A percentile compares a stretch with the other conserved stretches of the same genome.
Conservation (phyloP, 1,139 yeast genomes). For the Suhomyces chickasaworum region DNA sequence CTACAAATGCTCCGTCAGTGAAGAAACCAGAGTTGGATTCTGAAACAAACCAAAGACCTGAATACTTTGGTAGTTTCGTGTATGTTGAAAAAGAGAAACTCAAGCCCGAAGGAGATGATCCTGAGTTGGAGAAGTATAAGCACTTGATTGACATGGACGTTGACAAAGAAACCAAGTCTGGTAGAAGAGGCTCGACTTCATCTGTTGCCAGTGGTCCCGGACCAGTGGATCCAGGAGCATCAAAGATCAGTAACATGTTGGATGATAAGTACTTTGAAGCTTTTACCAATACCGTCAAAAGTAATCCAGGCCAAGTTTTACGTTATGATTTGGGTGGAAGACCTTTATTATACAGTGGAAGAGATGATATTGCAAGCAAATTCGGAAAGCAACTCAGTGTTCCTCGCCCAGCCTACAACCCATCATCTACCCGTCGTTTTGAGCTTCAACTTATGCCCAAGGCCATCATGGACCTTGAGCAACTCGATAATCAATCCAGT, state of each 20-base stretch:
- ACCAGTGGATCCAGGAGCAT: constrained; percentile 37
- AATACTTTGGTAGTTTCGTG: constrained; percentile 63
- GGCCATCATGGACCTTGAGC: constrained; percentile 80
- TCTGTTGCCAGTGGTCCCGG: constrained; percentile 24
- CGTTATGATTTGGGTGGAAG: constrained; percentile 76
- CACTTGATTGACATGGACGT: constrained; percentile 51
- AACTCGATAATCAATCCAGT: constrained; percentile 32
- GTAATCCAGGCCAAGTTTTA: constrained; percentile 83
- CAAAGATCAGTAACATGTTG: constrained; percentile 53
- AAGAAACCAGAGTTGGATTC: constrained; percentile 3
- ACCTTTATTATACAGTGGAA: constrained; percentile 73
- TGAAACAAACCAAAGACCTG: constrained; percentile 34
- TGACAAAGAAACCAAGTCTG: constrained; percentile 13
- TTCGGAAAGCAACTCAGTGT: constrained; percentile 30
- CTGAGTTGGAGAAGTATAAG: constrained; percentile 49
- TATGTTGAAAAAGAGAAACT: constrained; percentile 70
- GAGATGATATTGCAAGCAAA: constrained; percentile 53
- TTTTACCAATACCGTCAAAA: constrained; percentile 71
- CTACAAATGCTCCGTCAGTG: constrained; percentile 16
- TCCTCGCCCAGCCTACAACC: constrained; percentile 60
- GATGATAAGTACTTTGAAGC: constrained; percentile 80
- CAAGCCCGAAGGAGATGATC: constrained; percentile 35
- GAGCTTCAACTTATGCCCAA: constrained; percentile 96
- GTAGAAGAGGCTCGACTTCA: constrained; percentile 19
- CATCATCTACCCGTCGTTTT: constrained; percentile 63